A percentile compares a stretch with the other conserved stretches of the same genome.
phyloP scores from a whole-genome alignment of 176 grass and related monocot species.

The Triticum urartu region DNA sequence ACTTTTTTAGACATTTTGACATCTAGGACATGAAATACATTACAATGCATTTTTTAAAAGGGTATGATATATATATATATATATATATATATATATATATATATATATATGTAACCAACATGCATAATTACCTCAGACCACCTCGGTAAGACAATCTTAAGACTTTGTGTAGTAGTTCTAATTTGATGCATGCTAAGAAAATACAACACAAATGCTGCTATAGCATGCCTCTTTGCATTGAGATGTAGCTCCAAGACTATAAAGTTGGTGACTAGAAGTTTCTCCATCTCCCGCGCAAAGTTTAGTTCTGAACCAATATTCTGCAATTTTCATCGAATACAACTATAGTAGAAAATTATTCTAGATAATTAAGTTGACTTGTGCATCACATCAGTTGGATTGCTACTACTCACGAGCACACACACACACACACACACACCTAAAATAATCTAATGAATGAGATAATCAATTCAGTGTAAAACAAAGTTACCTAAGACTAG shows the following conservation, averaged over 20 bases:
- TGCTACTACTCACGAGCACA: too few relatives aligned
- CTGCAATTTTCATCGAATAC: neutral
- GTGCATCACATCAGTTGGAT: too few relatives aligned
- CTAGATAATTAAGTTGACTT: too few relatives aligned
- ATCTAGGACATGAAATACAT: neutral
- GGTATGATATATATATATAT: too few relatives aligned
- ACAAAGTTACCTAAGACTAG: too few relatives aligned
- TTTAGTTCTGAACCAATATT: neutral
- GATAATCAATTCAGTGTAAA: too few relatives aligned
- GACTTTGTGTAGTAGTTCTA: neutral
- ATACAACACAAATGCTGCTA: neutral
- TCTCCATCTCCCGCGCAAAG: neutral
- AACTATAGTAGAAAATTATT: too few relatives aligned
- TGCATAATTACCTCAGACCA: neutral
- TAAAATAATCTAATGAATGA: too few relatives aligned
- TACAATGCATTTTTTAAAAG: neutral
- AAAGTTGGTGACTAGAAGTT: neutral
- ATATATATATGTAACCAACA: neutral
- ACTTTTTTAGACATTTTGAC: neutral
- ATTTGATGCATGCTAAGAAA: neutral
- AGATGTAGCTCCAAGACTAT: neutral
- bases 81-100: too few relatives aligned
- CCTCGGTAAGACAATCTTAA: neutral
- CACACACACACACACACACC: too few relatives aligned
- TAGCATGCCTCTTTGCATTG: neutral